Conservation (phyloP, 495 filamentous ascomycete genomes). For the Penicillium steckii region DNA sequence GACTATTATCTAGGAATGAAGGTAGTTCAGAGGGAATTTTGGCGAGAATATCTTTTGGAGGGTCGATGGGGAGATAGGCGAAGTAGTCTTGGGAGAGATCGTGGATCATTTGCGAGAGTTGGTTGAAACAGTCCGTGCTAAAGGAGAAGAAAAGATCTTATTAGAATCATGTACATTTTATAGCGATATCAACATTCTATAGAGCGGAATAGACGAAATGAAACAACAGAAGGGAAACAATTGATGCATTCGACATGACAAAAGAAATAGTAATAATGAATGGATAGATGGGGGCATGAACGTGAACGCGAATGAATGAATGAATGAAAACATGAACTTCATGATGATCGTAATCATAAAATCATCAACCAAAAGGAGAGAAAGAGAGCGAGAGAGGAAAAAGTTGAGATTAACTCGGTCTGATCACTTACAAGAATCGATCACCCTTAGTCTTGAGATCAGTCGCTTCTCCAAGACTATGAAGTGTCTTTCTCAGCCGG, state of each 20-base stretch:
- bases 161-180: conserved; percentile 45
- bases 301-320: too few species aligned
- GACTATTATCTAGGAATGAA: conserved; percentile 52
- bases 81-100: conserved; percentile 59
- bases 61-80: conserved; percentile 54
- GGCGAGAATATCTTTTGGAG: conserved; percentile 50
- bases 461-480: conserved; percentile 57
- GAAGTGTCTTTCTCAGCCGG: conserved; percentile 55
- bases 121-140: conserved; percentile 59
- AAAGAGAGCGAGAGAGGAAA: conserved; percentile 12
- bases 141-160: conserved; percentile 28
- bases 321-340: conserved; percentile 10
- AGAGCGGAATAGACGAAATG: conserved; percentile 1
- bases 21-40: conserved; percentile 56
- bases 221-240: conserved; percentile 21
- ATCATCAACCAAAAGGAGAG: conserved; percentile 15
- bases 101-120: conserved; percentile 57
- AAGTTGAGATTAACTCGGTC: conserved; percentile 27
- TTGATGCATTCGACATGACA: conserved; percentile 11
- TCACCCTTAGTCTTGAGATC: conserved; percentile 61
- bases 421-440: conserved; percentile 60
- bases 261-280: conserved; percentile 20
- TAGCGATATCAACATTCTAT: conserved; percentile 43
- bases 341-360: neutral
- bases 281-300: too few species aligned